A percentile compares a stretch with the other conserved stretches of the same genome.
These are phyloP conservation scores for Isatis lusitanica DNA, from an alignment of 441 rosid genomes.

Conservation along the genomic window DNA sequence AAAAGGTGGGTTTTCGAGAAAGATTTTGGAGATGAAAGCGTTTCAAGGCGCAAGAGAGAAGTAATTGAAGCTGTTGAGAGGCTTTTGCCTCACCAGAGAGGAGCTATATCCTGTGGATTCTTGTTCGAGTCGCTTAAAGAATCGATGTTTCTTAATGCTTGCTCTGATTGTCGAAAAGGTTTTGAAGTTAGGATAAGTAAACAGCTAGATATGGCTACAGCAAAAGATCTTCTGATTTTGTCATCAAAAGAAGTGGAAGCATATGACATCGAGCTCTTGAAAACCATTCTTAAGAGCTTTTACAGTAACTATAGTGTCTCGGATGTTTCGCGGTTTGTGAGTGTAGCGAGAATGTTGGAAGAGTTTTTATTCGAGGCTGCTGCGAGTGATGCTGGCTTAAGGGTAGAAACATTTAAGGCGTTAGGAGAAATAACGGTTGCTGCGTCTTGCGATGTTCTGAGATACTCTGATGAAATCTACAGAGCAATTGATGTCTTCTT, in stretches of 20 bases:
- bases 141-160: constrained; percentile 52
- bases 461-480: constrained; percentile 71
- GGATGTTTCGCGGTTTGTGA: constrained; percentile 37
- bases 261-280: constrained; percentile 59
- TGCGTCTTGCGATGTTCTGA: constrained; percentile 46
- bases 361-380: constrained; percentile 59
- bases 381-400: constrained; percentile 52
- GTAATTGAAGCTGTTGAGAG: constrained; percentile 65
- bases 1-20: constrained; percentile 48
- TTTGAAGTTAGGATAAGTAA: constrained; percentile 71
- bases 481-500: constrained; percentile 67
- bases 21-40: constrained; percentile 23
- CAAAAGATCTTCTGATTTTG: constrained; percentile 57
- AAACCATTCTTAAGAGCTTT: constrained; percentile 59
- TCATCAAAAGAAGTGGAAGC: constrained; percentile 45
- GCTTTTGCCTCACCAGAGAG: constrained; percentile 57
- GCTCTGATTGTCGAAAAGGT: constrained; percentile 56
- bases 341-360: constrained; percentile 69
- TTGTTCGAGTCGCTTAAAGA: constrained; percentile 54
- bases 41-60: constrained; percentile 44
- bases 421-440: constrained; percentile 54
- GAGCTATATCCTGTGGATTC: constrained; percentile 53
- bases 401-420: constrained; percentile 45
- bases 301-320: constrained; percentile 42
- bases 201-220: constrained; percentile 68